These are phyloP conservation scores for Pichia sp. DNA, from an alignment of 1,139 yeast species.

Conservation along the genomic window DNA sequence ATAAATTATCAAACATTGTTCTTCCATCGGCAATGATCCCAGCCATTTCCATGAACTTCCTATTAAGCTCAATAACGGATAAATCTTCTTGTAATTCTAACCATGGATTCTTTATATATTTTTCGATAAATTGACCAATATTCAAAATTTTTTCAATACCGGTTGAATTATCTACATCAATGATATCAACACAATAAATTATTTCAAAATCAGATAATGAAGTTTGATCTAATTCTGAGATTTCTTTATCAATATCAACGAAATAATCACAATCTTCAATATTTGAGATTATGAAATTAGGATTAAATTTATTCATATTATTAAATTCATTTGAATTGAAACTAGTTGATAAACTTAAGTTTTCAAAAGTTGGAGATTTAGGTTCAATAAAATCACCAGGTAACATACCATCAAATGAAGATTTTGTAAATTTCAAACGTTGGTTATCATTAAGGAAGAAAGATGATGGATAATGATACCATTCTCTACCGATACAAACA, in stretches of 20 bases:
- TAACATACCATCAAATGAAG: slow-evolving; percentile 79
- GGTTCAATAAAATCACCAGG: slow-evolving; percentile 78
- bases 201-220: slow-evolving; percentile 36
- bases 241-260: slow-evolving; percentile 44
- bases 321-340: slow-evolving; percentile 60
- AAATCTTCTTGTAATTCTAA: slow-evolving; percentile 14
- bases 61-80: slow-evolving; percentile 15
- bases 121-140: slow-evolving; percentile 1
- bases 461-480: slow-evolving; percentile 90
- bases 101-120: slow-evolving; percentile 14
- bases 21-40: slow-evolving; percentile 15
- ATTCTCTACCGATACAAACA: slow-evolving; percentile 86
- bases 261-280: slow-evolving; percentile 48
- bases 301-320: slow-evolving; percentile 55
- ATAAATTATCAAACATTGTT: slow-evolving; percentile 14
- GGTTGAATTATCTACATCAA: slow-evolving; percentile 40
- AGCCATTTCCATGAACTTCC: slow-evolving; percentile 18
- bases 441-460: slow-evolving; percentile 55
- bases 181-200: slow-evolving; percentile 37
- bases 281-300: slow-evolving; percentile 38
- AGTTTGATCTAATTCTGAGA: slow-evolving; percentile 32
- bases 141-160: slow-evolving; percentile 31
- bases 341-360: slow-evolving; percentile 31
- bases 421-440: slow-evolving; percentile 58
- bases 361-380: slow-evolving; percentile 18